Evolutionary conservation across 2,329 filamentous ascomycete species (phyloP).

Genomic region (Stachybotrys echinatus): DNA sequence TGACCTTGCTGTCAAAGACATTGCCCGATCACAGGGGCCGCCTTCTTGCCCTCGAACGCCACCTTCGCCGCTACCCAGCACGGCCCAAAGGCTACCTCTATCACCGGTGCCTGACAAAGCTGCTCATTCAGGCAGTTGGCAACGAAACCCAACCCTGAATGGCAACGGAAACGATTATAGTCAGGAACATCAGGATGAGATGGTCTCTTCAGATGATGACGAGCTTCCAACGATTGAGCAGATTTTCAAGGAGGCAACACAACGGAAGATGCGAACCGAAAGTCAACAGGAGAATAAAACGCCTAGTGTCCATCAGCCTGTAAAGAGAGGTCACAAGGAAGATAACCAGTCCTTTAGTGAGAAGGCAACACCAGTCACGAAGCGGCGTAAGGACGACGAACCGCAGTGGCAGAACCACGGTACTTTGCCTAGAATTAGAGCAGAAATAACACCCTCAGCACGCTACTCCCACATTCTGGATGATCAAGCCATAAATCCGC

Average conservation of each 20-base stretch:
- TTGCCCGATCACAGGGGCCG: background rate
- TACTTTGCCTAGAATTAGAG: background rate
- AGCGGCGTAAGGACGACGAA: background rate
- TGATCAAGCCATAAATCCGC: background rate
- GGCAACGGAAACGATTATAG: constrained; percentile 1
- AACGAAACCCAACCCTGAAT: background rate
- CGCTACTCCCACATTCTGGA: background rate
- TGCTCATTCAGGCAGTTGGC: background rate
- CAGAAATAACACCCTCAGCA: background rate
- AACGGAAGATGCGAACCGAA: background rate
- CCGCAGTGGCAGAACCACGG: background rate
- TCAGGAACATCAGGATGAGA: background rate
- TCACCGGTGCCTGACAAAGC: background rate
- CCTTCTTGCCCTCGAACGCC: background rate
- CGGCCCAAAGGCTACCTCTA: background rate
- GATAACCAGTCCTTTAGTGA: background rate
- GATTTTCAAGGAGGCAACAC: background rate
- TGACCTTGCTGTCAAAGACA: background rate
- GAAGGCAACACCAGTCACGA: background rate
- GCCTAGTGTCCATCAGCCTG: background rate
- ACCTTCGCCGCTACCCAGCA: background rate
- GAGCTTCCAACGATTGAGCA: background rate
- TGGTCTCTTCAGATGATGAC: background rate
- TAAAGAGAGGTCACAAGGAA: background rate
- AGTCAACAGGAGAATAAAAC: background rate